Conservation (phyloP, 2,329 filamentous ascomycete species). For the Trichoderma sp. region DNA sequence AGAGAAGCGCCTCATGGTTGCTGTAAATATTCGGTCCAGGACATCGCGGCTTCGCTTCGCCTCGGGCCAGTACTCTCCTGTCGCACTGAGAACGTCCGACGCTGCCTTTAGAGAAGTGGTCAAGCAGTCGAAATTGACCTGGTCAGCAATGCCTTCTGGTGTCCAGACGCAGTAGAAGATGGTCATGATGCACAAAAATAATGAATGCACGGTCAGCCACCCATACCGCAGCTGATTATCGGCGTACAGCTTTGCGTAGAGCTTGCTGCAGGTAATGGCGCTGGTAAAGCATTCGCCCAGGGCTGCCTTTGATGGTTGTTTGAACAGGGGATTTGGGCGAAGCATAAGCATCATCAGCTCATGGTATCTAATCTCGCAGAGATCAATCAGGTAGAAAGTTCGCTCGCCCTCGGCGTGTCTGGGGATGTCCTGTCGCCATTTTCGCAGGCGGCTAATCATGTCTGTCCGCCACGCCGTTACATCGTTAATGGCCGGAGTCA, state of each 20-base stretch:
- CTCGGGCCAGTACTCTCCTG: constrained; percentile 54
- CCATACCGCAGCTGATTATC: constrained; percentile 48
- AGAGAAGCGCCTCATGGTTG: constrained; percentile 15
- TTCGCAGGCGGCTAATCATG: constrained; percentile 42
- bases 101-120: constrained; percentile 44
- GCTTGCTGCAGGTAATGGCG: constrained; percentile 42
- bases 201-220: constrained; percentile 50
- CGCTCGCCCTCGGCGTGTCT: constrained; percentile 9
- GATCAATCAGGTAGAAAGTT: constrained; percentile 14
- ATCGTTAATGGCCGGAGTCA: constrained; percentile 48
- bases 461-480: constrained; percentile 49
- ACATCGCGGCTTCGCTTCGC: constrained; percentile 50
- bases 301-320: constrained; percentile 44
- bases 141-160: constrained; percentile 33
- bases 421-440: constrained; percentile 44
- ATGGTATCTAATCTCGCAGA: constrained; percentile 50
- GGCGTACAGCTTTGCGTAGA: constrained; percentile 47
- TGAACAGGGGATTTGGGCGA: constrained; percentile 54
- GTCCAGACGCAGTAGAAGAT: constrained; percentile 54
- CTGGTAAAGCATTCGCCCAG: constrained; percentile 46
- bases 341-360: constrained; percentile 51
- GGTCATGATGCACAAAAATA: constrained; percentile 51
- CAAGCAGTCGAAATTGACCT: constrained; percentile 10
- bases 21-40: constrained; percentile 33
- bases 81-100: constrained; percentile 51